Evolutionary conservation across 2,329 filamentous ascomycete genomes (phyloP), one percentile per base, ranked within the genome.

Genomic region (Fusarium transvaalense): DNA sequence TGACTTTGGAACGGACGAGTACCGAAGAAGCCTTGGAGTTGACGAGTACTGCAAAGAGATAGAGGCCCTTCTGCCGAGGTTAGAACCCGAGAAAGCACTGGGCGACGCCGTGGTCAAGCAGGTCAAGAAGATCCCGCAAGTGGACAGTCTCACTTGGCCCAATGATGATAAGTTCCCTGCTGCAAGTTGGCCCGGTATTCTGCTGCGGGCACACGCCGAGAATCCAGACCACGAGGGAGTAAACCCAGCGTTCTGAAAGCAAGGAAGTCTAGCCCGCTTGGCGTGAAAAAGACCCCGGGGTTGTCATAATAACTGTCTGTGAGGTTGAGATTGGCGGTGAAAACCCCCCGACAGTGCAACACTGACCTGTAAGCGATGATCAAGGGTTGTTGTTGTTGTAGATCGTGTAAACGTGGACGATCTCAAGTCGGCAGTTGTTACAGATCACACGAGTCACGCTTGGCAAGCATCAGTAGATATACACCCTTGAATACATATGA

Each of bases 101-200:
- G 74, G 63, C 10, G 67, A 76, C 46, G 72, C 76, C 9, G 76
- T 77, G 19, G 71, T 77, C 7, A 61, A 61, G 14, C 76, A 77
- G 41, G 74, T 72, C 3, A 59, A 56, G 29, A 68, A 66, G 39
- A 64, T 71, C 19, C 61, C 69, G 7, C 55, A 57, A 13, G 51
- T 71, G 25, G 74, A 76, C 48, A 69, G 62, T 34, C 29, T 72
- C 54, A 76, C 68, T 8, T 77, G 71, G 70, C 67, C 57, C 14
- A 66, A 54, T 35, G 66, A 67, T 23, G 65, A 76, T 43, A 77
- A 77, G 56, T 74, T 75, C 53, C 75, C 76, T 2, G 56, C 57
- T 17, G 74, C 64, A 8, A 76, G 76, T 39, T 77, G 76, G 76
- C 76, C 75, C 17, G 76, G 76, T 13, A 72, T 77, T n/a, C 46